Percentiles rank a stretch among this genome's conserved stretches.
phyloP scores from a whole-genome alignment of 2,329 filamentous ascomycete genomes.

The Pestalotiopsis sp. region DNA sequence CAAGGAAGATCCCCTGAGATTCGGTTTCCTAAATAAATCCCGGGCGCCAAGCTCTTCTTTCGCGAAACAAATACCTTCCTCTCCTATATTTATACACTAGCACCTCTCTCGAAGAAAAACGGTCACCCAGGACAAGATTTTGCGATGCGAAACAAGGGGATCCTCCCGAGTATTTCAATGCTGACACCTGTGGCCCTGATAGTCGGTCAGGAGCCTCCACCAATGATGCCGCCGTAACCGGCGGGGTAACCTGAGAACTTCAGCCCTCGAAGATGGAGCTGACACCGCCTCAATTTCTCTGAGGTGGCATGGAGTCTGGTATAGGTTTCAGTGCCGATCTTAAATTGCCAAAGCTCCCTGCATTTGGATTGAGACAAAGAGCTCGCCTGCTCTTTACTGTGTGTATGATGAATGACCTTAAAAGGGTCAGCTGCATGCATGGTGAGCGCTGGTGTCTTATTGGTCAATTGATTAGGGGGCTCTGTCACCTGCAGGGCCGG shows the following conservation, averaged over 20 bases:
- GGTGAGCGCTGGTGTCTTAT: background rate
- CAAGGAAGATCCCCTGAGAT: background rate
- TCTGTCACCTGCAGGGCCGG: background rate
- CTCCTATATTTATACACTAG: background rate
- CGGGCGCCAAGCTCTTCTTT: background rate
- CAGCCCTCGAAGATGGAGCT: background rate
- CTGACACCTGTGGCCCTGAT: background rate
- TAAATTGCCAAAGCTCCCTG: background rate
- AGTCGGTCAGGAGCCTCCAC: background rate
- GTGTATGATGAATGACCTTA: background rate
- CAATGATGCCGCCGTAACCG: constrained; percentile 5
- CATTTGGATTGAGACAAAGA: background rate
- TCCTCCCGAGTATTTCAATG: background rate
- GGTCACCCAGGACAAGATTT: background rate
- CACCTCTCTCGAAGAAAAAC: background rate
- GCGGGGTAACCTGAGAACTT: background rate
- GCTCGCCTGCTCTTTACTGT: background rate
- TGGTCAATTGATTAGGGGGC: background rate
- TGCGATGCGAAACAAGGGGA: background rate
- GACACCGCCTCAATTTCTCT: background rate
- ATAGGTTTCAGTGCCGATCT: background rate
- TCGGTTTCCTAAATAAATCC: background rate
- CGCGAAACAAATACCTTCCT: background rate
- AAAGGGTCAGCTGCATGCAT: background rate
- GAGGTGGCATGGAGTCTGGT: background rate